Evolutionary conservation across 176 grass and related monocot species (phyloP).

Genomic region (Guadua angustifolia): DNA sequence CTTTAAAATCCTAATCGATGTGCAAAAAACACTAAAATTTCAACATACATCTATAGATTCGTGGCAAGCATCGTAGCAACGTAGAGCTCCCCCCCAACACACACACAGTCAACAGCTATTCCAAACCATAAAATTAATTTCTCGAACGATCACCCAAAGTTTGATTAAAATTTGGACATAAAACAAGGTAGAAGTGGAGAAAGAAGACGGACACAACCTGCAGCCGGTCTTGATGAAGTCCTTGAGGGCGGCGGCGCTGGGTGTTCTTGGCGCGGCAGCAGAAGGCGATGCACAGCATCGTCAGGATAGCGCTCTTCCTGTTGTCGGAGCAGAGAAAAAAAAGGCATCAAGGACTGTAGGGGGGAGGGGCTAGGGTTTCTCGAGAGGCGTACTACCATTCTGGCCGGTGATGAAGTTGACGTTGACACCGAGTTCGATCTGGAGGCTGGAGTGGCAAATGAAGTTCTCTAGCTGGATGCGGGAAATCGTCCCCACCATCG

Average conservation of each 20-base stretch:
- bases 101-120: too few relatives aligned
- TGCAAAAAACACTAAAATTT: too few relatives aligned
- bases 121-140: too few relatives aligned
- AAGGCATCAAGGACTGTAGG: background rate
- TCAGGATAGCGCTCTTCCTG: conserved; percentile 90
- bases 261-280: conserved; percentile 84
- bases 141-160: too few relatives aligned
- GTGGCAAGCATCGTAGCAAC: too few relatives aligned
- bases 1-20: too few relatives aligned
- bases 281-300: conserved; percentile 85
- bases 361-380: conserved; percentile 37
- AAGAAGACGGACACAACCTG: conserved; percentile 53
- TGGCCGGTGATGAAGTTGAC: conserved; percentile 98
- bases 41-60: too few relatives aligned
- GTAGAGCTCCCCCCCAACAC: too few relatives aligned
- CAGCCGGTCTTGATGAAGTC: conserved; percentile 94
- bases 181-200: too few relatives aligned
- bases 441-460: conserved; percentile 93
- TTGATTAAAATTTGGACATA: too few relatives aligned
- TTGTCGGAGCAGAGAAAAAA: conserved; percentile 13
- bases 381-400: conserved; percentile 71
- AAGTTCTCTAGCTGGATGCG: conserved; percentile 87
- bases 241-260: conserved; percentile 74
- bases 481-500: conserved; percentile 66
- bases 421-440: conserved; percentile 61